Base-by-base conservation (phyloP, 169 alveolate genomes). In the Cryptosporidium andersoni region DNA sequence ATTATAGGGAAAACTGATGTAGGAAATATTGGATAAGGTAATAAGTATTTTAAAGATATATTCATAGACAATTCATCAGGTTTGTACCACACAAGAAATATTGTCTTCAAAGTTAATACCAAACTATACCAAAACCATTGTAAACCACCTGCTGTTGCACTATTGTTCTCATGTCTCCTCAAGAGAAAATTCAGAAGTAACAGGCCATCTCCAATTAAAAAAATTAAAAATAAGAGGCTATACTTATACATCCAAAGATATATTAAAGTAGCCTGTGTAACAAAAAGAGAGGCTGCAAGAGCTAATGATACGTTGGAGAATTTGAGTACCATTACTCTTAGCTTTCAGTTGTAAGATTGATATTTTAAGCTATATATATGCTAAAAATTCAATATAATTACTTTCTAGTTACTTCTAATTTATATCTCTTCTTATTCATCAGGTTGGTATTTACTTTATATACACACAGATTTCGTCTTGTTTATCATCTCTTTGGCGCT, bases 41-140 rank as follows among this genome's bases (percentile, higher is more conserved):
- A 60, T 56, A n/a, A 14, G 34, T 74, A 66, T 34, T 58, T 39
- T 12, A 74, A 48, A 6, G 66, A n/a, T 2, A 36, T 58, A 4
- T 74, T 14, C 12, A 68, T n/a, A 60, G 25, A 11, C 14, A 60
- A 14, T n/a, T 74, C 74, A 43, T 58, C 55, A 58, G 85, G 8
- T 74, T 74, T 74, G n/a, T 74, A 51, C 85, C 85, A 74, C 45
- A 74, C 68, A 34, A 74, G 48, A 60, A 74, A 74, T 40, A 74
- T 68, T 40, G 60, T 74, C 47, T 74, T 74, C 9, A 74, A 49
- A n/a, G 85, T 60, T 45, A 74, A 45, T 56, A 74, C 60, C 62
- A 74, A 74, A 34, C 85, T 58, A 62, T 74, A 74, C 85, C 85
- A 74, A 74, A 74, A 74, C 85, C 85, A 74, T 48, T 74, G 85